These are phyloP conservation scores for Beauveria caledonica DNA, from an alignment of 2,329 filamentous ascomycete species.

Conservation along the genomic window DNA sequence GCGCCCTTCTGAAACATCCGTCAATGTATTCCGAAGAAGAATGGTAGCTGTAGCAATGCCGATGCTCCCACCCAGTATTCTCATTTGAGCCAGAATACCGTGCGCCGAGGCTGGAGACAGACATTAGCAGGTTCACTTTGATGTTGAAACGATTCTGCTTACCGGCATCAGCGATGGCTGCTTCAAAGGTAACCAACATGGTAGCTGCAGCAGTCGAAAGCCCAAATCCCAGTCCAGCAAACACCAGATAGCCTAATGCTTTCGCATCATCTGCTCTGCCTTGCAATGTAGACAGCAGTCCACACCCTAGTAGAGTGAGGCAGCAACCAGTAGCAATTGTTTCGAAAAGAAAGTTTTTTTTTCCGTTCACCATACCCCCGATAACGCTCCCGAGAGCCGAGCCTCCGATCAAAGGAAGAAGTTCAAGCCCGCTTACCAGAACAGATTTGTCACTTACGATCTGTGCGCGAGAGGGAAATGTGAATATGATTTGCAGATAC, in stretches of 20 bases:
- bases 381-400: constrained; percentile 37
- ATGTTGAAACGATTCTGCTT: constrained; percentile 13
- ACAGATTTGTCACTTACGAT: constrained; percentile 39
- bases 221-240: constrained; percentile 46
- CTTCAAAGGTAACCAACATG: constrained; percentile 34
- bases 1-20: constrained; percentile 1
- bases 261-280: constrained; percentile 31
- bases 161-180: constrained; percentile 39
- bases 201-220: constrained; percentile 39
- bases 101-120: constrained; percentile 40
- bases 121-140: background rate
- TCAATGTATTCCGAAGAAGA: constrained; percentile 29
- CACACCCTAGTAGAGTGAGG: constrained; percentile 39
- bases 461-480: constrained; percentile 42
- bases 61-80: constrained; percentile 45
- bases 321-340: constrained; percentile 33
- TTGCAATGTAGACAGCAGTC: constrained; percentile 32
- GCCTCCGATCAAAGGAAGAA: constrained; percentile 45
- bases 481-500: constrained; percentile 40
- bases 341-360: constrained; percentile 34
- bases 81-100: constrained; percentile 42
- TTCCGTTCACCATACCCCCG: constrained; percentile 34
- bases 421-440: constrained; percentile 40
- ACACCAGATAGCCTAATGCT: constrained; percentile 39
- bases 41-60: constrained; percentile 46